Evolutionary conservation across 1,284 basidiomycete genomes (phyloP).

Genomic region (Rhodotorula sp.): DNA sequence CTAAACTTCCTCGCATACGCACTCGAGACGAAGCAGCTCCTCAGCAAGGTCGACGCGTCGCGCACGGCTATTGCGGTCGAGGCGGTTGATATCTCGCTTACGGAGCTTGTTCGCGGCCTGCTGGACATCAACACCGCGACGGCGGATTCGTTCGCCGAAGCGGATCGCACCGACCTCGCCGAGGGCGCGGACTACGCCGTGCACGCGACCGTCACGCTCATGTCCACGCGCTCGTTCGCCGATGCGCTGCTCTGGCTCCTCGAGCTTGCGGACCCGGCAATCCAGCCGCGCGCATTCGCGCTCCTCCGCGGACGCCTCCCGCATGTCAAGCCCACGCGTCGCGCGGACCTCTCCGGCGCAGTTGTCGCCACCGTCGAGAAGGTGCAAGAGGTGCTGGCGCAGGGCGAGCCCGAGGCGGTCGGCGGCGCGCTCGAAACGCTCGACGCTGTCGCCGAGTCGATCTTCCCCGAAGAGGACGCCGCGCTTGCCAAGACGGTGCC

Average conservation of each 20-base stretch:
- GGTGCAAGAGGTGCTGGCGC: slow-evolving; percentile 59
- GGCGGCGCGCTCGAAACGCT: slow-evolving; percentile 56
- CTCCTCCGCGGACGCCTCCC: slow-evolving; percentile 68
- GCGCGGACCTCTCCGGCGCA: slow-evolving; percentile 59
- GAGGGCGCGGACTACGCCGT: slow-evolving; percentile 48
- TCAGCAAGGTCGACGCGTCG: slow-evolving; percentile 41
- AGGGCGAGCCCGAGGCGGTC: slow-evolving; percentile 49
- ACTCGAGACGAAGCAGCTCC: slow-evolving; percentile 41
- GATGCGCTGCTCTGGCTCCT: slow-evolving; percentile 49
- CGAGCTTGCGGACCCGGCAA: slow-evolving; percentile 35
- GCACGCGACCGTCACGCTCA: slow-evolving; percentile 50
- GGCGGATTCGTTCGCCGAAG: slow-evolving; percentile 5
- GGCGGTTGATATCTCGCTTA: slow-evolving; percentile 34
- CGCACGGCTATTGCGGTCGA: slow-evolving; percentile 25
- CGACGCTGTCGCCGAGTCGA: slow-evolving; percentile 61
- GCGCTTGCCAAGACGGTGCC: slow-evolving; percentile 64
- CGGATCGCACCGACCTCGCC: slow-evolving; percentile 26
- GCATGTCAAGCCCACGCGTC: slow-evolving; percentile 62
- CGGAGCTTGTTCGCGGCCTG: slow-evolving; percentile 35
- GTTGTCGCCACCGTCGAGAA: slow-evolving; percentile 60
- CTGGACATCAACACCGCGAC: slow-evolving; percentile 35
- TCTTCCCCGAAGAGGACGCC: slow-evolving; percentile 67
- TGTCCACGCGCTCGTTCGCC: slow-evolving; percentile 64
- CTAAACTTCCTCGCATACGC: slow-evolving; percentile 34
- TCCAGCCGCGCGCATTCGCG: slow-evolving; percentile 50